Evolutionary conservation across 495 filamentous ascomycete species (phyloP).

Genomic region (Chlorociboria aeruginascens): DNA sequence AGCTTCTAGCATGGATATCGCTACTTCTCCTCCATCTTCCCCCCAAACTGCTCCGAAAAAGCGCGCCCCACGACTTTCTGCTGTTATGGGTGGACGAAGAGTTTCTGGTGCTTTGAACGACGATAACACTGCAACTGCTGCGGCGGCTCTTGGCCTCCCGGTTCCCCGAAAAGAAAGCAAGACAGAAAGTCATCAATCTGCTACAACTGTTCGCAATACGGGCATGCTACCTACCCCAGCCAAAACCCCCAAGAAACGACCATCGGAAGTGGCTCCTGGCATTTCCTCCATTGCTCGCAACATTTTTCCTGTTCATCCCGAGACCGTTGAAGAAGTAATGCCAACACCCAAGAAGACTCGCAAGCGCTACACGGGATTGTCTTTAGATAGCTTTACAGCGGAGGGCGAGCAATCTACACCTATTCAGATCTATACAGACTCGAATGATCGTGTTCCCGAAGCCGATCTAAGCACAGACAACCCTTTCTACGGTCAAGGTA

Average conservation of each 20-base stretch:
- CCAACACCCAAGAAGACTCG: conserved; percentile 36
- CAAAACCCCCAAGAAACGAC: conserved; percentile 76
- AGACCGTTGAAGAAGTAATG: conserved; percentile 40
- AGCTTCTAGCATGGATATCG: conserved; percentile 17
- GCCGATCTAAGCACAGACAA: conserved; percentile 54
- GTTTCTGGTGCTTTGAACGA: conserved; percentile 28
- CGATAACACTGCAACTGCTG: conserved; percentile 24
- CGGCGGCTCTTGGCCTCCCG: conserved; percentile 25
- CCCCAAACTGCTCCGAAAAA: conserved; percentile 42
- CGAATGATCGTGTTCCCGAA: conserved; percentile 72
- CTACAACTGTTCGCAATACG: conserved; percentile 11
- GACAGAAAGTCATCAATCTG: conserved; percentile 6
- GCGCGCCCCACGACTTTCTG: conserved; percentile 22
- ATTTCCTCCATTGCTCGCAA: conserved; percentile 58
- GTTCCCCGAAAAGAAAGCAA: conserved; percentile 10
- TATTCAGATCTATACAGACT: conserved; percentile 83
- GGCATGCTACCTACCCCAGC: conserved; percentile 76
- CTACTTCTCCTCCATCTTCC: conserved; percentile 18
- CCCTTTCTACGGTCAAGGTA: conserved; percentile 52
- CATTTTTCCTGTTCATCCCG: conserved; percentile 47
- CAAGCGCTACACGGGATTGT: conserved; percentile 45
- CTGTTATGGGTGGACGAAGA: conserved; percentile 22
- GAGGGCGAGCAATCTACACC: conserved; percentile 36
- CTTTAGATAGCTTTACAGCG: conserved; percentile 56
- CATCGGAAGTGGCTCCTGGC: conserved; percentile 37